Evolutionary conservation across 352 stramenopile species (phyloP), one percentile per base, ranked within the genome.

Genomic region (Phytophthora cryptogea): DNA sequence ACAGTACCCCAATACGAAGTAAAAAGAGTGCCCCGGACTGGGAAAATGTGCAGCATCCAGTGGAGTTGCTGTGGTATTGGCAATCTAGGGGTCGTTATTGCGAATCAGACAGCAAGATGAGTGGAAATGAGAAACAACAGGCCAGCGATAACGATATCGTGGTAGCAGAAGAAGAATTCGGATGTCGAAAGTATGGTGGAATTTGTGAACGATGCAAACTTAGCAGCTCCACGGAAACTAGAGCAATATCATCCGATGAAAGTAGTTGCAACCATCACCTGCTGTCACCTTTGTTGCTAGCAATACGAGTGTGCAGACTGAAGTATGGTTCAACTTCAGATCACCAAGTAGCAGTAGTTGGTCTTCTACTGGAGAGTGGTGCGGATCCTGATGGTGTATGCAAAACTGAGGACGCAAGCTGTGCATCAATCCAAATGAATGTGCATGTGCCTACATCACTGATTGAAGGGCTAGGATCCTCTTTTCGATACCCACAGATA

Each of bases 41-140:
- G 64, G 37, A 60, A 28, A 59, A 51, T 14, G 14, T 68, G 0
- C 58, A 54, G 11, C 59, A 72, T 58, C 52, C 64, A 49, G 45
- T 63, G 13, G 58, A 71, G 6, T 16, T 35, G 5, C 37, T 76
- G 10, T 76, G 59, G 55, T 72, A 76, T 59, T 76, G 67, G 17
- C 52, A 49, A 37, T 33, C 35, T 0, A 47, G 23, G 0, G 3
- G 14, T 32, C 27, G 7, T 31, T 30, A 28, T 2, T 23, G 8
- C 13, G 13, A 4, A 31, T 39, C 7, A 3, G 26, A 40, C n/a
- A 17, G 41, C 4, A 53, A 11, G 11, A 13, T 16, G 2, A 17
- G 3, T 1, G 30, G 17, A 37, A 45, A 1, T 10, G 28, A 30
- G 4, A 30, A 45, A 35, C 27, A 28, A 20, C 10, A 43, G 11